Base-by-base conservation (phyloP, 306 rosid species). In the Sechiopsis laciniata region DNA sequence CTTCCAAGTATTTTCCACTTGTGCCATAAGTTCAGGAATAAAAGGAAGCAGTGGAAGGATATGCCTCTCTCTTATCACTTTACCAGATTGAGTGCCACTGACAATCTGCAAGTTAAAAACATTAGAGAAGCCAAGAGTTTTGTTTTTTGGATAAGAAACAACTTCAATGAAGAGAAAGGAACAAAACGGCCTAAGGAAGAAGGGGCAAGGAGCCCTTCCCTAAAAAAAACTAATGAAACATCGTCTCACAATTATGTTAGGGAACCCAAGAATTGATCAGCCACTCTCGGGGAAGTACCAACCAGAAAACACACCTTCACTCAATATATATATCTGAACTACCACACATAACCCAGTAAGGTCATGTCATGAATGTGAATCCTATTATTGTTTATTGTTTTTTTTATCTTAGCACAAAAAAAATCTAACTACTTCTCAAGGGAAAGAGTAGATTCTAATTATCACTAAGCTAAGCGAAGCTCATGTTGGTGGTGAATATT, bases 21-120 rank as follows among this genome's bases (percentile, higher is more conserved):
- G 84, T 15, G 84, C 79, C 76, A 87, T 62, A 76, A 90, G 86
- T 84, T 86, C 87, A 3, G 98, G 96, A 74, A 94, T 75, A 83
- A 90, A 89, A 60, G 88, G 84, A 80, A 94, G 87, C 74, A 94
- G 86, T 52, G 86, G 83, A 83, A 80, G 76, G 37, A 90, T 64
- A 78, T 79, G 87, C 60, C 82, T 91, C 83, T 86, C 95, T 86
- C 80, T 78, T 75, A 77, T 77, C 68, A 82, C 77, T 63, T 85
- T 89, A 73, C 86, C 87, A 76, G 83, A 80, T 65, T 60, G 79
- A 54, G 78, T 71, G 76, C 75, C 74, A 51, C 71, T 76, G 77
- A 75, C 75, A 19, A 77, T 75, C 98, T 94, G 85, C 57, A 81
- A 46, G 72, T 17, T 3, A 78, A 75, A 75, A 46, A 78, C 55